Conservation (phyloP, 2,329 filamentous ascomycete genomes). For the Huntiella decipiens region DNA sequence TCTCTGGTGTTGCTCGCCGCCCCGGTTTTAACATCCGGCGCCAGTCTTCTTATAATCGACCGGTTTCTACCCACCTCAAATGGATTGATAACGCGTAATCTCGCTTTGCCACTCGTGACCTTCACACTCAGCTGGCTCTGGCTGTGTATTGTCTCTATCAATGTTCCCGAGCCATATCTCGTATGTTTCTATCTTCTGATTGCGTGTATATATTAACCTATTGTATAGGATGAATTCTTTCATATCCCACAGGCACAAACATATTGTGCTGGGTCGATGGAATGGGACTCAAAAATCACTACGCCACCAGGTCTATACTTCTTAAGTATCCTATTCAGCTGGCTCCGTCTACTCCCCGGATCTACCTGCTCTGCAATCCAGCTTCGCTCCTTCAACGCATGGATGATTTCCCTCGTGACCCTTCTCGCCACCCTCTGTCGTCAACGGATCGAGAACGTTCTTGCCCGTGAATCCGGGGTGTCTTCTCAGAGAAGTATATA, state of each 20-base stretch:
- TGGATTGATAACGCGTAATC: not conserved
- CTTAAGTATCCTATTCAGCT: slow-evolving; percentile 16
- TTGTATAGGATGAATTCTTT: slow-evolving; percentile 57
- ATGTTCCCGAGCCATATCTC: slow-evolving; percentile 35
- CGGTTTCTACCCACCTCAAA: slow-evolving; percentile 3
- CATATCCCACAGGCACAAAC: slow-evolving; percentile 81
- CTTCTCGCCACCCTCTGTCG: slow-evolving; percentile 32
- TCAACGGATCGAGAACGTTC: slow-evolving; percentile 25
- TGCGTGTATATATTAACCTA: not conserved
- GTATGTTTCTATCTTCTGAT: slow-evolving; percentile 19
- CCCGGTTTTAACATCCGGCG: no score
- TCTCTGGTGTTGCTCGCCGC: no score
- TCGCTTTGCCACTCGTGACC: slow-evolving; percentile 10
- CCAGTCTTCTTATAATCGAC: no score
- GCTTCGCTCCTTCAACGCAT: slow-evolving; percentile 30
- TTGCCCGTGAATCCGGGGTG: slow-evolving; percentile 2
- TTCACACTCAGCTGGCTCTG: slow-evolving; percentile 19
- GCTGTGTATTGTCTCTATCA: slow-evolving; percentile 21
- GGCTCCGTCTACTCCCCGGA: not conserved
- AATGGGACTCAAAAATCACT: slow-evolving; percentile 95
- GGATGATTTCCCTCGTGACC: slow-evolving; percentile 24
- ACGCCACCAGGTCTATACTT: slow-evolving; percentile 72
- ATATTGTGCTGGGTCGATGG: slow-evolving; percentile 58
- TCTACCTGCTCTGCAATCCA: slow-evolving; percentile 21
- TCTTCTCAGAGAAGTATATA: slow-evolving; percentile 20